Evolutionary conservation across 73 alveolate genomes (phyloP).

Genomic region (Tetrahymena borealis): DNA sequence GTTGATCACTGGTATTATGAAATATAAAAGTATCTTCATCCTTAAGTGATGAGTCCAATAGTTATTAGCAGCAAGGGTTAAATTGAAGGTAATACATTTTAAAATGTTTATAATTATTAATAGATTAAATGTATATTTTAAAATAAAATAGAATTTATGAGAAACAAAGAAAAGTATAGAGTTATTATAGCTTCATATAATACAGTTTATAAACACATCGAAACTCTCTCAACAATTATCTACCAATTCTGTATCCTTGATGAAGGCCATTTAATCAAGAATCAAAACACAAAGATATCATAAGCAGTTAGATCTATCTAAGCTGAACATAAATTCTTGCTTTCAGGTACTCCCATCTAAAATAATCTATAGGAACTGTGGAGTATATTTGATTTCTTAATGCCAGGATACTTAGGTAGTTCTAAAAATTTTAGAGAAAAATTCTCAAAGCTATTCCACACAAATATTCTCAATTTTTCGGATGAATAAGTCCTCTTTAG

Average conservation of each 20-base stretch:
- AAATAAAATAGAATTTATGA: conserved; percentile 30
- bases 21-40: conserved; percentile 78
- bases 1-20: conserved; percentile 94
- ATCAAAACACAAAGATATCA: conserved; percentile 81
- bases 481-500: conserved; percentile 81
- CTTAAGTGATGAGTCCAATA: conserved; percentile 58
- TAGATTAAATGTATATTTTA: no score
- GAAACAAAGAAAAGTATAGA: conserved; percentile 28
- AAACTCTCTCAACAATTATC: conserved; percentile 37
- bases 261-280: conserved; percentile 95
- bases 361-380: conserved; percentile 98
- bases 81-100: conserved; percentile 17
- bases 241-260: conserved; percentile 85
- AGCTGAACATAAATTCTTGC: conserved; percentile 82
- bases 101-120: no score
- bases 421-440: conserved; percentile 85
- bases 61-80: conserved; percentile 47
- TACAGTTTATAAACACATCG: conserved; percentile 56
- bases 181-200: conserved; percentile 76
- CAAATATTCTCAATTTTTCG: conserved; percentile 48
- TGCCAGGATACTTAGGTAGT: conserved; percentile 98
- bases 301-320: conserved; percentile 67
- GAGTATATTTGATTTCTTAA: conserved; percentile 96
- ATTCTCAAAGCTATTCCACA: conserved; percentile 79
- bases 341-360: conserved; percentile 99